These are phyloP conservation scores for Pichia sp. DNA, from an alignment of 1,139 yeast genomes.

Conservation along the genomic window DNA sequence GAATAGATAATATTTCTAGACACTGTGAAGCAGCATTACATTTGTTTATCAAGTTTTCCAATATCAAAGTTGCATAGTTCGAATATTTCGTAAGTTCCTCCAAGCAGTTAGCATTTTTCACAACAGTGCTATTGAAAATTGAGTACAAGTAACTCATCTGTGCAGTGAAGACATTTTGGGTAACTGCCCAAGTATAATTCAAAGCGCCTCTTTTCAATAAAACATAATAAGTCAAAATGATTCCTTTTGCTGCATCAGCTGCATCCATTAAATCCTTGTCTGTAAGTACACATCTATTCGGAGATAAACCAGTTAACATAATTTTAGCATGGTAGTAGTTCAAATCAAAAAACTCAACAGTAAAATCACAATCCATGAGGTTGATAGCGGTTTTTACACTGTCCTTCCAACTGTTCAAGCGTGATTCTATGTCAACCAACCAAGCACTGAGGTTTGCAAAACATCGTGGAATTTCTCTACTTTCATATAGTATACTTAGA, in stretches of 20 bases:
- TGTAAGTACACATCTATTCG: conserved; percentile 52
- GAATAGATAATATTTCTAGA: conserved; percentile 60
- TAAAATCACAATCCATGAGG: conserved; percentile 70
- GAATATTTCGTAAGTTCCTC: conserved; percentile 51
- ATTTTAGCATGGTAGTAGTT: conserved; percentile 74
- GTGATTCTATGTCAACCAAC: conserved; percentile 40
- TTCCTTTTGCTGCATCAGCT: conserved; percentile 57
- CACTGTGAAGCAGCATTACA: conserved; percentile 78
- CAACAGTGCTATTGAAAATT: conserved; percentile 57
- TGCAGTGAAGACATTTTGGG: conserved; percentile 81
- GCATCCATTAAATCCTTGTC: conserved; percentile 48
- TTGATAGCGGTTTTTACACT: conserved; percentile 49
- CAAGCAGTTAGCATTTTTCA: conserved; percentile 40
- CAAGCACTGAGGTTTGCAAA: conserved; percentile 45
- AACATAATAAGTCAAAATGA: conserved; percentile 55
- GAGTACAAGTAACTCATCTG: conserved; percentile 79
- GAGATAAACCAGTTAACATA: conserved; percentile 69
- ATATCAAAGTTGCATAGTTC: conserved; percentile 50
- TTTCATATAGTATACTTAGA: conserved; percentile 63
- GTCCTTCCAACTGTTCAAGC: conserved; percentile 47
- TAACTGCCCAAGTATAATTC: conserved; percentile 92
- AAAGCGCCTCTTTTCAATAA: conserved; percentile 50
- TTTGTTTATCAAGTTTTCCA: conserved; percentile 54
- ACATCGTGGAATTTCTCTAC: conserved; percentile 60
- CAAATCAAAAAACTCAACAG: conserved; percentile 57